These are phyloP conservation scores for Diaporthe ampelina DNA, from an alignment of 2,329 filamentous ascomycete genomes.

Conservation along the genomic window DNA sequence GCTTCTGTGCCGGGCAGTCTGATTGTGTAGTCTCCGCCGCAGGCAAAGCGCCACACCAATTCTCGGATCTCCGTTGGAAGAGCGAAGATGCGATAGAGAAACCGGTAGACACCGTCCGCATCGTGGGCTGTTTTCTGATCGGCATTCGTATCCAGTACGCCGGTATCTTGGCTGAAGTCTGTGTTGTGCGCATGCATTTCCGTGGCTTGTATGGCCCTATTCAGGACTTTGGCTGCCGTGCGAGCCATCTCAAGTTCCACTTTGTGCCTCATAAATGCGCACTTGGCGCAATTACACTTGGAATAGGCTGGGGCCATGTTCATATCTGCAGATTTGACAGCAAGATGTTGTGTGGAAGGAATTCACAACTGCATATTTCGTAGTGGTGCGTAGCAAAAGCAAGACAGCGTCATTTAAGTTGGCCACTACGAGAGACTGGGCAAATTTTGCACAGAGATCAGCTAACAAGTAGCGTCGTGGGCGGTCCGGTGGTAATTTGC, in stretches of 20 bases:
- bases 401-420: background rate
- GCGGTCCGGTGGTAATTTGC: background rate
- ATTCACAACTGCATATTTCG: background rate
- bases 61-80: background rate
- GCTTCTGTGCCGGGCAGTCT: background rate
- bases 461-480: background rate
- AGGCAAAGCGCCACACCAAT: background rate
- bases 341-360: background rate
- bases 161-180: background rate
- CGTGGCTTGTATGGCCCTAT: background rate
- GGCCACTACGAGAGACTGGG: background rate
- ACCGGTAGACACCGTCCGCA: background rate
- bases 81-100: background rate
- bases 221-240: background rate
- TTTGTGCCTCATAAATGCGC: background rate
- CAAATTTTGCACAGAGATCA: background rate
- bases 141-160: background rate
- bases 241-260: background rate
- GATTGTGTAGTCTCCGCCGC: background rate
- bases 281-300: background rate
- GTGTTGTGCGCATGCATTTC: background rate
- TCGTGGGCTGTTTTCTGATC: background rate
- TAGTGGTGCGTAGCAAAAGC: background rate
- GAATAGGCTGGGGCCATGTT: background rate
- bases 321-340: no score